Conservation (phyloP, 2,329 filamentous ascomycete species). For the Epichloe hybrida region DNA sequence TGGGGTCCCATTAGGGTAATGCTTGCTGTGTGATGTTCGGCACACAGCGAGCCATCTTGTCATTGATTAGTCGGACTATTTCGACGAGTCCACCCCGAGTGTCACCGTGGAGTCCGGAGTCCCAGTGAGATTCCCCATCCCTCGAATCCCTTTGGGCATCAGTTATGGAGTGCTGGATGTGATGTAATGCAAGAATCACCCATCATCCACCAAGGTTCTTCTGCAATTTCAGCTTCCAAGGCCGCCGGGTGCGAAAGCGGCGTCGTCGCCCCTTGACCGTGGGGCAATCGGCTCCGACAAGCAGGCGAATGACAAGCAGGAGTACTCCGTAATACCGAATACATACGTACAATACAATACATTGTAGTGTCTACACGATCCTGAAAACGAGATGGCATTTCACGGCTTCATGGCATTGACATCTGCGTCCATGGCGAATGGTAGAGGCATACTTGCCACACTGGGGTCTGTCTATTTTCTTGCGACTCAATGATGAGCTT, state of each 20-base stretch:
- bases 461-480: too few species aligned
- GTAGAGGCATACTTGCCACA: too few species aligned
- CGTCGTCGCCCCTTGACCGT: conserved; percentile 1
- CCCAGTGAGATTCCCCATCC: background rate
- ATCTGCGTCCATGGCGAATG: too few species aligned
- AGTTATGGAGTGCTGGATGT: background rate
- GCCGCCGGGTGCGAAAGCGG: conserved; percentile 1
- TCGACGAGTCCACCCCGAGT: background rate
- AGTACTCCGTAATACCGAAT: background rate
- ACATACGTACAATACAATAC: too few species aligned
- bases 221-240: background rate
- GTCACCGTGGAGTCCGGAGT: background rate
- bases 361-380: background rate
- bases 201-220: conserved; percentile 1
- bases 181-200: background rate
- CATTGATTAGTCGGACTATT: background rate
- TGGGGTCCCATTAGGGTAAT: background rate
- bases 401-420: background rate
- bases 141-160: too few species aligned
- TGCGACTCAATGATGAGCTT: too few species aligned
- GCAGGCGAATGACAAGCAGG: background rate
- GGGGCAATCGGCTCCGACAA: conserved; percentile 4
- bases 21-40: background rate
- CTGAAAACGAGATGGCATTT: background rate
- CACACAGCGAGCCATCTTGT: background rate